These are phyloP conservation scores for Anthracocystis panici-leucophaei DNA, from an alignment of 1,284 basidiomycete genomes.

Conservation along the genomic window DNA sequence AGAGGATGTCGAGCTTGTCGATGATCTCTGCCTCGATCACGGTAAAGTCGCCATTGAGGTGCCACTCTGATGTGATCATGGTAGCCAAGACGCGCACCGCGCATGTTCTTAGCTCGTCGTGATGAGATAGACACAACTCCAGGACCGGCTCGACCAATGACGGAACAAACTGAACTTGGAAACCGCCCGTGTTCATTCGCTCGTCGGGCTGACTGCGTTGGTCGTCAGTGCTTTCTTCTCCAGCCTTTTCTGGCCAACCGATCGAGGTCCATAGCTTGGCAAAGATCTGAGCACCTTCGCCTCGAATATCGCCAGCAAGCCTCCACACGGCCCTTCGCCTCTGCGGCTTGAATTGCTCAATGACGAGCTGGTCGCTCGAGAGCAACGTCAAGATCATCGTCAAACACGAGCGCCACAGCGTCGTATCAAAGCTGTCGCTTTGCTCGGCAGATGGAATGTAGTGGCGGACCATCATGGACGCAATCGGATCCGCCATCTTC, in stretches of 20 bases:
- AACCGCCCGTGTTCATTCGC: slow-evolving; percentile 63
- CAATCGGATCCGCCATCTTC: slow-evolving; percentile 86
- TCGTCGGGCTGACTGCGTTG: slow-evolving; percentile 32
- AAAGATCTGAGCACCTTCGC: slow-evolving; percentile 88
- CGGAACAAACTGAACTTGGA: slow-evolving; percentile 72
- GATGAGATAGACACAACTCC: slow-evolving; percentile 91
- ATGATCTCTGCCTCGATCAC: slow-evolving; percentile 90
- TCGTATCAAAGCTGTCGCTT: slow-evolving; percentile 79
- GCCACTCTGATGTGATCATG: slow-evolving; percentile 89
- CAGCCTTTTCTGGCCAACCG: slow-evolving; percentile 52
- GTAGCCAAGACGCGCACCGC: slow-evolving; percentile 89
- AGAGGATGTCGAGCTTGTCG: slow-evolving; percentile 88
- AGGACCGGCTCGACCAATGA: slow-evolving; percentile 91
- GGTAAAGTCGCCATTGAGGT: slow-evolving; percentile 64
- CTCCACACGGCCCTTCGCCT: slow-evolving; percentile 95
- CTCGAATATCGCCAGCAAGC: slow-evolving; percentile 91
- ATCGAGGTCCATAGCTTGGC: slow-evolving; percentile 88
- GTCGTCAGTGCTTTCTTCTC: slow-evolving; percentile 22
- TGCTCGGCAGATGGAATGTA: slow-evolving; percentile 80
- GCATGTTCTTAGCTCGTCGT: slow-evolving; percentile 88
- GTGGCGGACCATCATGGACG: slow-evolving; percentile 80
- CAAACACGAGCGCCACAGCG: slow-evolving; percentile 85
- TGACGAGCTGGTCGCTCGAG: slow-evolving; percentile 88
- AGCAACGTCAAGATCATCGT: slow-evolving; percentile 85
- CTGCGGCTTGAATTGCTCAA: slow-evolving; percentile 93